phyloP scores from a whole-genome alignment of 2,329 filamentous ascomycete genomes.

The Immersiporthe knoxdaviesiana region DNA sequence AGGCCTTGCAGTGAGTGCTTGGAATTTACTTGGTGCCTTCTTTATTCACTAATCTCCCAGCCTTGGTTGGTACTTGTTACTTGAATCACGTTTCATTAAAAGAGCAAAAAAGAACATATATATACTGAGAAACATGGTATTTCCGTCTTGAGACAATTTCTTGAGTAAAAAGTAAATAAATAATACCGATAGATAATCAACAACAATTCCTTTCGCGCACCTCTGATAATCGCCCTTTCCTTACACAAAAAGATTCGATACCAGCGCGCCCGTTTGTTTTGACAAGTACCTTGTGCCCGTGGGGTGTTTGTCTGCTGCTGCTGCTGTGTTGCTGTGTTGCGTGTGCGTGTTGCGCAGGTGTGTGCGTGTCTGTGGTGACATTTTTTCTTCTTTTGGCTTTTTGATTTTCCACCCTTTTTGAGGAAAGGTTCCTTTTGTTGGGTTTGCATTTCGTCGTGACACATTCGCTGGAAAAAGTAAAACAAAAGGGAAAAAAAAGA shows the following conservation, averaged over 20 bases:
- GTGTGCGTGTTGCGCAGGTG: background rate
- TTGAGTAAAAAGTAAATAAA: slow-evolving; percentile 20
- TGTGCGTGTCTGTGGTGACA: slow-evolving; percentile 6
- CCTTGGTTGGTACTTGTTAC: too few species aligned
- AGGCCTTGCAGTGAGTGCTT: too few species aligned
- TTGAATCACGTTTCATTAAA: too few species aligned
- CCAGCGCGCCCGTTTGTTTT: background rate
- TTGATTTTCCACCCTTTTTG: slow-evolving; percentile 8
- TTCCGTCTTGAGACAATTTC: slow-evolving; percentile 29
- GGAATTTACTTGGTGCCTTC: too few species aligned
- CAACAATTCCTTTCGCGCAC: slow-evolving; percentile 5
- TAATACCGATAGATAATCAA: slow-evolving; percentile 1
- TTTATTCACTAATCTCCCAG: too few species aligned
- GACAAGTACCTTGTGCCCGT: background rate
- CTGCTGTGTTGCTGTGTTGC: too few species aligned
- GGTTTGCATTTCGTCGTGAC: slow-evolving; percentile 8
- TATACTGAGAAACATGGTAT: too few species aligned
- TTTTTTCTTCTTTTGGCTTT: slow-evolving; percentile 11
- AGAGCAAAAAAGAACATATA: too few species aligned
- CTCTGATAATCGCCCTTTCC: background rate
- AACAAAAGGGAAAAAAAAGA: background rate
- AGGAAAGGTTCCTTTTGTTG: background rate
- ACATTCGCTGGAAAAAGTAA: background rate
- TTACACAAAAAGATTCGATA: background rate
- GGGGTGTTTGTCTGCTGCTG: background rate